These are phyloP conservation scores for Blastocystis sp. DNA, from an alignment of 352 stramenopile genomes.

Conservation along the genomic window DNA sequence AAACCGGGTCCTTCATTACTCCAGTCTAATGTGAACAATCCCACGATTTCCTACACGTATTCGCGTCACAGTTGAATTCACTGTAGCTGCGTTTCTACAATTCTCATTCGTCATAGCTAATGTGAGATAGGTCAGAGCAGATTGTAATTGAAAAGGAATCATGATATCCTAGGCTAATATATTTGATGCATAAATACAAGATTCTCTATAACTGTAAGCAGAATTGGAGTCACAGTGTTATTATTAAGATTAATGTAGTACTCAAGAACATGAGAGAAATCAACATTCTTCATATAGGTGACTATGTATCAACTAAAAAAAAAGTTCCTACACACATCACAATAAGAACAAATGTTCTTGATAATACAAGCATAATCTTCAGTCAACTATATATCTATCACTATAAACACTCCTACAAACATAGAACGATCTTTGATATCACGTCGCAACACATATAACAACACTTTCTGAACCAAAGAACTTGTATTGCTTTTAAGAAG, in stretches of 20 bases:
- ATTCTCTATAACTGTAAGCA: conserved; percentile 34
- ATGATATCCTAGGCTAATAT: background rate
- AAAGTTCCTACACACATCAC: conserved; percentile 7
- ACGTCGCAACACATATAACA: conserved; percentile 18
- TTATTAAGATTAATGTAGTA: conserved; percentile 56
- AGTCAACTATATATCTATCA: background rate
- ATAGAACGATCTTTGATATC: conserved; percentile 29
- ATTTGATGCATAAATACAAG: background rate
- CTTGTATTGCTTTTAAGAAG: conserved; percentile 19
- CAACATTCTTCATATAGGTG: conserved; percentile 48
- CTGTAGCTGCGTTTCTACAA: background rate
- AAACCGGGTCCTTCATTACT: background rate
- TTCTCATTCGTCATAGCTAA: background rate
- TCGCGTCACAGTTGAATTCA: background rate
- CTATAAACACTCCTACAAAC: background rate
- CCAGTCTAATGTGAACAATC: background rate
- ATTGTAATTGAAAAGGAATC: conserved; percentile 4
- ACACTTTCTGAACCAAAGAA: conserved; percentile 51
- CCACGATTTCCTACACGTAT: background rate
- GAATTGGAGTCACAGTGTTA: conserved; percentile 14
- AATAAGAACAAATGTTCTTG: conserved; percentile 31
- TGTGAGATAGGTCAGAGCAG: conserved; percentile 7
- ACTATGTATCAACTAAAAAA: background rate
- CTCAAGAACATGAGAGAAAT: conserved; percentile 37
- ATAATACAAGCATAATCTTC: conserved; percentile 60